phyloP scores from a whole-genome alignment of 1,139 yeast species.

The Kodamaea anthophila region DNA sequence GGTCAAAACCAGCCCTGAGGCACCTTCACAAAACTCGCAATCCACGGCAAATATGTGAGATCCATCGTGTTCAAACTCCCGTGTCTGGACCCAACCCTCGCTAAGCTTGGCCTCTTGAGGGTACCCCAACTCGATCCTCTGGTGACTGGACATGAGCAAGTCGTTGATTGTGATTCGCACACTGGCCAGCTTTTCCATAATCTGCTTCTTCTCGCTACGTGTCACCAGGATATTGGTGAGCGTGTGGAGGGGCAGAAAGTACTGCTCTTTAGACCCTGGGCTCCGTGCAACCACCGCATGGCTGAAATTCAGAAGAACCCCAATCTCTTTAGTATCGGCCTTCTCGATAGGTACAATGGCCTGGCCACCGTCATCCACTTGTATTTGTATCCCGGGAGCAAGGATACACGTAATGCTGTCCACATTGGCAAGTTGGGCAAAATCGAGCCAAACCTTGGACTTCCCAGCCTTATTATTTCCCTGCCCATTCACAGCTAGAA shows the following conservation, averaged over 20 bases:
- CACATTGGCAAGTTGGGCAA: too few species aligned
- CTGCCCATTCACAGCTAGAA: too few species aligned
- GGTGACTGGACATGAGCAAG: slow-evolving; percentile 42
- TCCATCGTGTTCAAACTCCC: slow-evolving; percentile 43
- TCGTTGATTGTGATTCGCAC: slow-evolving; percentile 47
- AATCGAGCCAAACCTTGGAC: too few species aligned
- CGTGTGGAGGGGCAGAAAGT: slow-evolving; percentile 51
- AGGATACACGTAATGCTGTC: not conserved
- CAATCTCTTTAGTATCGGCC: slow-evolving; percentile 19
- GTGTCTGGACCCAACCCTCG: slow-evolving; percentile 56
- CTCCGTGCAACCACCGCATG: slow-evolving; percentile 39
- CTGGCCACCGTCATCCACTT: slow-evolving; percentile 2
- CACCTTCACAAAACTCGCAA: slow-evolving; percentile 85
- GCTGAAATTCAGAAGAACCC: slow-evolving; percentile 36
- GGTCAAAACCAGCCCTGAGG: slow-evolving; percentile 59
- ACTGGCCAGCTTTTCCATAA: slow-evolving; percentile 25
- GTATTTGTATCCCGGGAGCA: slow-evolving; percentile 23
- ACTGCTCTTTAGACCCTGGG: slow-evolving; percentile 59
- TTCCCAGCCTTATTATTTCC: too few species aligned
- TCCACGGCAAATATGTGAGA: slow-evolving; percentile 74
- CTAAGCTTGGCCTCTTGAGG: slow-evolving; percentile 55
- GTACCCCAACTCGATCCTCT: slow-evolving; percentile 44
- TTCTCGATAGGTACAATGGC: slow-evolving; percentile 8
- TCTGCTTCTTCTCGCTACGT: slow-evolving; percentile 43
- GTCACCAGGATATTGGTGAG: slow-evolving; percentile 52